Evolutionary conservation across 805 yeast species (phyloP), one percentile per base, ranked within the genome.

Genomic region (Candida orba): DNA sequence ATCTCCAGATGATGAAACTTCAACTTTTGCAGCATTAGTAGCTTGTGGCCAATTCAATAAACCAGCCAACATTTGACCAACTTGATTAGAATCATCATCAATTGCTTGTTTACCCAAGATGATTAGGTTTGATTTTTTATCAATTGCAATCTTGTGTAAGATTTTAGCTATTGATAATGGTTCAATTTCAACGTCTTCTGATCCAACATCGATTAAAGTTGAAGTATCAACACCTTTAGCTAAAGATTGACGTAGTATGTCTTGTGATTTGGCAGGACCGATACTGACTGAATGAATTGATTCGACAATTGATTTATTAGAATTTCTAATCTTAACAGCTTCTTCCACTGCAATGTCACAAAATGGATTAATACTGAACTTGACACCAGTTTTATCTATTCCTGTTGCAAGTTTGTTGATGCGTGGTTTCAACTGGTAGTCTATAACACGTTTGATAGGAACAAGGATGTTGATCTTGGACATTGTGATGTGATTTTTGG

Each of bases 341-440:
- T 93, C 99, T 66, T 93, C 99, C 42, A 93, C 78, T 8, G 99
- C 99, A 60, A 93, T 93, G 66, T 93, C 99, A 67, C 95, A 93
- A 66, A 93, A 93, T 44, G 99, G 99, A 63, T 93, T 93, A 64
- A 91, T 87, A 59, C 88, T 78, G 71, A 83, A 89, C 68, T 91
- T 91, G 53, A 87, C 86, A 45, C 96, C 97, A 50, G 84, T 78
- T 43, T 91, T 79, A 54, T 89, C 96, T 20, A 66, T 58, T 6
- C 93, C 95, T 10, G 88, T 82, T 39, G 79, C 79, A 13, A 95
- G 69, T 64, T 86, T 81, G 71, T 89, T 89, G 65, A 91, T 82
- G 57, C 97, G 76, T 38, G 99, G 99, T 66, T 84, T 85, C 56
- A 90, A 75, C 14, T 96, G 96, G 44, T 85, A 84, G 66, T 93